Evolutionary conservation across 2,329 filamentous ascomycete genomes (phyloP), one percentile per base, ranked within the genome.

Genomic region (Arthrobotrys conoides): DNA sequence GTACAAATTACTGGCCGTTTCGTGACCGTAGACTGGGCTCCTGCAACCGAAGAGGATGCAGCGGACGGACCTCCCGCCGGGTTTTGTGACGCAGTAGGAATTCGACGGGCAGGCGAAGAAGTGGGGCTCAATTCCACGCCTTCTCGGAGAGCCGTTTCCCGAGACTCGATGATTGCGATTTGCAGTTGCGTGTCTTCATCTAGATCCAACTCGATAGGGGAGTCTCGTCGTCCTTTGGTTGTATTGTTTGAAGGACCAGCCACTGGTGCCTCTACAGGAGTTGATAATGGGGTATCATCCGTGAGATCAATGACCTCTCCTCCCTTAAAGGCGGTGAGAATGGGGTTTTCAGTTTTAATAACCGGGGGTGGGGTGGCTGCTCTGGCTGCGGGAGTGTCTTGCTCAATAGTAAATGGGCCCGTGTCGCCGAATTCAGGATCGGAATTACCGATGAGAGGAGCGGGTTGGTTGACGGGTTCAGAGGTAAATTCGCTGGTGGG

Each of bases 261-360:
- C 10, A 2, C 27, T 24, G 16, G 27, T n/a, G 16, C 12, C 16
- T 14, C 53, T 14, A 9, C n/a, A 8, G 48, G 49, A n/a, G 61
- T 36, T 8, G 1, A 44, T 6, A 22, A 6, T 0, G 76, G 72
- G 6, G 73, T 24, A 49, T 81, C 80, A 5, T 80, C 73, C 1
- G 80, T 81, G 22, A 81, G 80, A 18, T 81, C 80, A 57, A 81
- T 81, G 18, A 80, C 51, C 16, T 67, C 41, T 3, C 68, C 68
- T 5, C 63, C 4, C 27, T 16, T 55, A 57, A 49, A 16, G 22
- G 18, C 30, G 44, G 46, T 64, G 3, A 69, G 36, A 16, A 36
- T 16, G 36, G 61, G 30, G 33, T 30, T 18, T n/a, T 65, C 61
- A 1, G n/a, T 5, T 22, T 65, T 65, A n/a, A 65, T 22, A 33